Evolutionary conservation across 305 asterid genomes (phyloP), one percentile per base, ranked within the genome.

Genomic region (Ajuga reptans): DNA sequence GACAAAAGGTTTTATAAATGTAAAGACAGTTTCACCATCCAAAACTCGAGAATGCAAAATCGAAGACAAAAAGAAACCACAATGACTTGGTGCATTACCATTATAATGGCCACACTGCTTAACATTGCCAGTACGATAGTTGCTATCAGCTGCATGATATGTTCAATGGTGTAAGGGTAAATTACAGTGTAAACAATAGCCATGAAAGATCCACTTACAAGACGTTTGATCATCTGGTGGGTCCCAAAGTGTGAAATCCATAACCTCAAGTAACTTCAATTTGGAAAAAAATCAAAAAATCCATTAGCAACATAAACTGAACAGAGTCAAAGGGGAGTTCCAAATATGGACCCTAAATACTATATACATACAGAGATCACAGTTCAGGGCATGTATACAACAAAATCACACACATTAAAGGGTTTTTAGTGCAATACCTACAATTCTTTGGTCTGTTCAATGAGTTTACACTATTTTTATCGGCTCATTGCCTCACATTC

Each of bases 191-290:
- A 27, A 17, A 52, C 46, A 7, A 33, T 21, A 21, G 27, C 2
- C 27, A 42, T 18, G 39, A 46, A 31, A 12, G 54, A 71, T 60
- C 58, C 33, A 69, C 75, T 69, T 62, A 74, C 75, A 17, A 18
- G 55, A 47, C 9, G 42, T 9, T 78, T 72, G 79, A 75, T 11
- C 52, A 66, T 72, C 54, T 57, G 82, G 60, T 60, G 78, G 68
- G 61, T 77, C 87, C 93, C 88, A 81, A 50, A 79, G 79, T 51
- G 79, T 54, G 36, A 77, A 79, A 81, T 86, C 89, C 96, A 86
- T 84, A 14, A 34, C 77, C 64, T 70, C 29, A 62, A 53, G 63
- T 50, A 69, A 68, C 64, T 59, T 52, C 47, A 57, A 31, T 76
- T 80, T 80, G 73, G 67, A 73, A 49, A 36, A 63, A 8, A 72